Conservation (phyloP, 2,329 filamentous ascomycete genomes). For the Venturia oleaginea region DNA sequence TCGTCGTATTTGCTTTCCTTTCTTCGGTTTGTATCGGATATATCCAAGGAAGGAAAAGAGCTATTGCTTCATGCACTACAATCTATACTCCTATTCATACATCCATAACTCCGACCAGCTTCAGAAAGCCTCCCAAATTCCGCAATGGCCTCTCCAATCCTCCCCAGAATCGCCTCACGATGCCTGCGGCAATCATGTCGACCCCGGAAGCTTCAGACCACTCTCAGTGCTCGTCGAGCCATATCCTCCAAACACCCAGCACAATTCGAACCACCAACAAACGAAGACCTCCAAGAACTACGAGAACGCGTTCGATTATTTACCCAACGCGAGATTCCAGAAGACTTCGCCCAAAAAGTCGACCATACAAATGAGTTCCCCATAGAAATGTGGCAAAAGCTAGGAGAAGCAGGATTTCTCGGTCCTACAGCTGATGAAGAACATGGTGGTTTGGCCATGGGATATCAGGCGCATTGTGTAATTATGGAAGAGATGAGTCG, state of each 20-base stretch:
- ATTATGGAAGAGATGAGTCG: constrained; percentile 93
- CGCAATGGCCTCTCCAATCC: constrained; percentile 23
- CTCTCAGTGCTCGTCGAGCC: constrained; percentile 22
- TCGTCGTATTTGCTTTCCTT: background rate
- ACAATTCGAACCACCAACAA: constrained; percentile 59
- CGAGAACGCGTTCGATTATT: constrained; percentile 84
- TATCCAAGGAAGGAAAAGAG: background rate
- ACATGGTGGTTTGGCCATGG: constrained; percentile 81
- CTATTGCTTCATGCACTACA: background rate
- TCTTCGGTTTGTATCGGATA: background rate
- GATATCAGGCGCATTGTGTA: constrained; percentile 92
- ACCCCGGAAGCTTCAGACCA: constrained; percentile 18
- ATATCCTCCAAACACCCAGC: constrained; percentile 62
- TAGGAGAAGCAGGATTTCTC: constrained; percentile 82
- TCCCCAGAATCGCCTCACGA: constrained; percentile 29
- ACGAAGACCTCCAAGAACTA: constrained; percentile 68
- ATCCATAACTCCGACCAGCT: background rate
- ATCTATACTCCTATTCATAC: background rate
- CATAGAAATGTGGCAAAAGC: constrained; percentile 81
- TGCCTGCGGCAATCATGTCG: constrained; percentile 28
- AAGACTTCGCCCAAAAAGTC: constrained; percentile 71
- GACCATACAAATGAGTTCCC: constrained; percentile 86
- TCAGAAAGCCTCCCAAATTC: background rate
- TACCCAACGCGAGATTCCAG: constrained; percentile 75
- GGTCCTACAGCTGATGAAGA: constrained; percentile 91